Percentiles rank a stretch among this genome's conserved stretches.
These are phyloP conservation scores for Sistotremastrum niveocremeum DNA, from an alignment of 768 basidiomycete genomes.

Conservation along the genomic window DNA sequence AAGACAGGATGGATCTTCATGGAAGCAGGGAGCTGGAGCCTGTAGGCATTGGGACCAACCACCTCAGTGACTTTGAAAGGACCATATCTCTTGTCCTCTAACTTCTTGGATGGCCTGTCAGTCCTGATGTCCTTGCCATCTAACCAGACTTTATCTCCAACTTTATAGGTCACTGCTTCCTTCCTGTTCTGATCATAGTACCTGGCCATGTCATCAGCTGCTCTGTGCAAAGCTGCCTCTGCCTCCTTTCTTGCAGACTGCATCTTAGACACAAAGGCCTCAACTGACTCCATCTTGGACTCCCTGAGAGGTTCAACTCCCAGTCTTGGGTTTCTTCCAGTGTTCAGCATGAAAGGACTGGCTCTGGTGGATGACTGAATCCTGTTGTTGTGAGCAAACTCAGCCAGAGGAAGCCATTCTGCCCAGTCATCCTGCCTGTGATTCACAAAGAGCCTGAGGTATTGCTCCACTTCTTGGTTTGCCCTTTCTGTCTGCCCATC, in stretches of 20 bases:
- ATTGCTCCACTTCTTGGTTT: conserved; percentile 28
- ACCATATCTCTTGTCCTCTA: conserved; percentile 13
- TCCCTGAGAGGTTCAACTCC: background rate
- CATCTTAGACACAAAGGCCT: conserved; percentile 11
- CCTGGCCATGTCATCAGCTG: conserved; percentile 16
- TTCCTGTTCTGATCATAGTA: conserved; percentile 6
- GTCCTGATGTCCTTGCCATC: conserved; percentile 10
- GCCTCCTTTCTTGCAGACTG: conserved; percentile 8
- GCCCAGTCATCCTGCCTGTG: conserved; percentile 23
- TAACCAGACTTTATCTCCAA: conserved; percentile 13
- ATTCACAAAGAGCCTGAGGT: conserved; percentile 21
- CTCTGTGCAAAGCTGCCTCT: conserved; percentile 4
- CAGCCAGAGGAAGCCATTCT: conserved; percentile 17
- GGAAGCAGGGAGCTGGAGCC: conserved; percentile 11
- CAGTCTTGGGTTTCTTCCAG: conserved; percentile 11
- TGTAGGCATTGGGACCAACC: conserved; percentile 8
- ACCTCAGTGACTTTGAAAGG: conserved; percentile 15
- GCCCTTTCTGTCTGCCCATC: conserved; percentile 28
- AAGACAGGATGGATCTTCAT: conserved; percentile 16
- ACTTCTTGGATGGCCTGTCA: conserved; percentile 10
- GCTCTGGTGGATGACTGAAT: conserved; percentile 14
- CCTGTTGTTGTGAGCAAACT: conserved; percentile 22
- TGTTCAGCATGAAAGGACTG: conserved; percentile 20
- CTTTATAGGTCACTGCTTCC: conserved; percentile 1
- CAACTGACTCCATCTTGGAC: conserved; percentile 5